Evolutionary conservation across 805 yeast genomes (phyloP), one percentile per base, ranked within the genome.

Genomic region (Priceomyces carsonii): DNA sequence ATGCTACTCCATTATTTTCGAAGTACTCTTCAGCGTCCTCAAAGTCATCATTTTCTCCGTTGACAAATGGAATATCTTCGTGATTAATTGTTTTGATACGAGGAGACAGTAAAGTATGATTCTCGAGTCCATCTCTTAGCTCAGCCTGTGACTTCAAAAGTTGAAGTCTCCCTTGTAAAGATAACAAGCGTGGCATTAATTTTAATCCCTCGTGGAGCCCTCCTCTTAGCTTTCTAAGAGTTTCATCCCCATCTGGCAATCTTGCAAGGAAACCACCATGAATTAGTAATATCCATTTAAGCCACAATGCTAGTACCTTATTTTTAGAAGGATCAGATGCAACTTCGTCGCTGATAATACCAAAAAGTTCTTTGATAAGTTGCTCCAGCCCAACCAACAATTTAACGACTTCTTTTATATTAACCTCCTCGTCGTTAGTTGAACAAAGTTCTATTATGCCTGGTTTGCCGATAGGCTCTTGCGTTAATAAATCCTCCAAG

Each of bases 101-200:
- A n/a, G n/a, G n/a, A n/a, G n/a, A n/a, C n/a, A n/a, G n/a, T 15
- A 23, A 23, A 7, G 14, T 7, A 5, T 29, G 45, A 7, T 36
- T 45, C 8, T 31, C 35, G 9, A 43, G 51, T 19, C 44, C 51
- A 3, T 45, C 55, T 40, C 97, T 79, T 45, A 91, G 63, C 38
- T 76, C 73, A 8, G 87, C 71, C 61, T 91, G 98, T 3, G 88
- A 75, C 44, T 75, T 75, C 27, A 91, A 69, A 57, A 91, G 71
- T 50, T 82, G 85, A 30, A 91, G 66, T 44, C 93, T 77, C 30
- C 99, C 99, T 57, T 90, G 95, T 19, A 91, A 71, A 1, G 93
- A 80, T 17, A 90, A 63, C 33, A 91, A 67, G 25, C 77, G 73
- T 6, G 90, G 84, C 43, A 91, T 61, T 16, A 72, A 70, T 42